Conservation (phyloP, 2,329 filamentous ascomycete genomes). For the Claviceps humidiphila region DNA sequence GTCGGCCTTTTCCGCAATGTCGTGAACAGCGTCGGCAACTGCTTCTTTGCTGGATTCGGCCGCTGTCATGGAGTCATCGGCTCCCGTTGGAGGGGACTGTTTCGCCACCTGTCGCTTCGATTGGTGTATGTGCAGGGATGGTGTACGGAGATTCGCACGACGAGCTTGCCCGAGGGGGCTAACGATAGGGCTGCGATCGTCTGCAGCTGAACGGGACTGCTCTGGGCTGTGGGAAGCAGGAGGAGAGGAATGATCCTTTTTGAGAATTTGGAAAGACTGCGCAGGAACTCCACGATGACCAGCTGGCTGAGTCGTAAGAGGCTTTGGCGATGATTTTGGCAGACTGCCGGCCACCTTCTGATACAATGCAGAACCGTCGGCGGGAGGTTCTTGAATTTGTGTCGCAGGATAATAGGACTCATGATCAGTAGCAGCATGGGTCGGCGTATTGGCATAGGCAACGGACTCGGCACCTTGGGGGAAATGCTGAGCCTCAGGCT, state of each 20-base stretch:
- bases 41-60: conserved; percentile 53
- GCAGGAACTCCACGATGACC: conserved; percentile 15
- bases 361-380: conserved; percentile 23
- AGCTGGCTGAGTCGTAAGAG: conserved; percentile 22
- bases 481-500: conserved; percentile 11
- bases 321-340: conserved; percentile 27
- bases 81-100: conserved; percentile 18
- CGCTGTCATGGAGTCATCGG: conserved; percentile 14
- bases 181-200: conserved; percentile 29
- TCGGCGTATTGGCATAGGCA: conserved; percentile 13
- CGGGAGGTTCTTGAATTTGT: conserved; percentile 22
- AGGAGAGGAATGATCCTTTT: conserved; percentile 32
- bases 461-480: conserved; percentile 13
- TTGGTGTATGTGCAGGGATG: conserved; percentile 17
- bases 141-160: conserved; percentile 23
- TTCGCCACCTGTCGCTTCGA: conserved; percentile 12
- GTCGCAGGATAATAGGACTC: conserved; percentile 6
- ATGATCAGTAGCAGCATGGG: conserved; percentile 12
- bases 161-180: conserved; percentile 31
- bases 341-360: conserved; percentile 25
- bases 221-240: conserved; percentile 25
- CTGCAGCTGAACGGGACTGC: conserved; percentile 24
- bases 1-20: conserved; percentile 42
- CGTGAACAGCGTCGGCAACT: conserved; percentile 56
- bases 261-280: conserved; percentile 34